Evolutionary conservation across 139 green algal species (phyloP).

Genomic region (Zygnema circumcarinatum): DNA sequence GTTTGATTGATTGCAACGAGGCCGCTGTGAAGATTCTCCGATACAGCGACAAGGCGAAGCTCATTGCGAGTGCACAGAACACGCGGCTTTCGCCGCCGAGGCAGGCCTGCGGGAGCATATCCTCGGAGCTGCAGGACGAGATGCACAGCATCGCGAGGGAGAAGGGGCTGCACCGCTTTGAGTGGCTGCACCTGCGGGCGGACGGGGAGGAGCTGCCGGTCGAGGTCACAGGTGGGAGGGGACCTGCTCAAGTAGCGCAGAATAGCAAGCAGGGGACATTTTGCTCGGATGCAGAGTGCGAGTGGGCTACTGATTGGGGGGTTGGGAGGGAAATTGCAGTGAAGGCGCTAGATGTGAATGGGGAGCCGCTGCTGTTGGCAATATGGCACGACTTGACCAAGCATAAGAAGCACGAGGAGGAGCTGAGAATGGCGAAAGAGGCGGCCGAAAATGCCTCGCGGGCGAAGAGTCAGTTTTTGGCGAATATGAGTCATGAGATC

Average conservation of each 20-base stretch:
- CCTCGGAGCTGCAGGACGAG: not conserved
- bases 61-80: constrained; percentile 13
- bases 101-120: constrained; percentile 16
- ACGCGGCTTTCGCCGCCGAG: not conserved
- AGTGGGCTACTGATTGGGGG: not conserved
- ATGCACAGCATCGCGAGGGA: not conserved
- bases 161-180: constrained; percentile 37
- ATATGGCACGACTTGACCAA: constrained; percentile 65
- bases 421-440: constrained; percentile 48
- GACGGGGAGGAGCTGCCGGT: constrained; percentile 27
- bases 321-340: no score
- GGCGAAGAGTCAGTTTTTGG: constrained; percentile 73
- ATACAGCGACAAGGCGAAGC: not conserved
- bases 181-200: constrained; percentile 29
- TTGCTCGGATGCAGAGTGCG: no score
- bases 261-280: no score
- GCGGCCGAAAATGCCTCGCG: constrained; percentile 63
- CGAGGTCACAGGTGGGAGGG: no score
- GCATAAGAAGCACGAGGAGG: constrained; percentile 23
- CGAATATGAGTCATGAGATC: constrained; percentile 78
- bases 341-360: constrained; percentile 10
- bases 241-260: no score
- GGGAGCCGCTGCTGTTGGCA: constrained; percentile 25
- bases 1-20: constrained; percentile 44
- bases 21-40: constrained; percentile 16